phyloP scores from a whole-genome alignment of 2,329 filamentous ascomycete species.

The Diaporthe helianthi region DNA sequence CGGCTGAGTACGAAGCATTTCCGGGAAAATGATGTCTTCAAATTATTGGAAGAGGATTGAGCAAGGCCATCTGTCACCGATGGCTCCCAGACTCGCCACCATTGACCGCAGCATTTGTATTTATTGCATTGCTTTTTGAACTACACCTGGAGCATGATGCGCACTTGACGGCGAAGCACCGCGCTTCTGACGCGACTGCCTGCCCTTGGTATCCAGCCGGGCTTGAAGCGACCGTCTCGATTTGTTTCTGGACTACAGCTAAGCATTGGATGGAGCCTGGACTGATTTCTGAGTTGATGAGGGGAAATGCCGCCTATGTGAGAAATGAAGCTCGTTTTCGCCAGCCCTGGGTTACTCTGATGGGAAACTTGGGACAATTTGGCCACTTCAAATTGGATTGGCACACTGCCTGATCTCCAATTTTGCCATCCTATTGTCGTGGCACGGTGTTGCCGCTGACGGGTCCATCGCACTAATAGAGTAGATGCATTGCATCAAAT shows the following conservation, averaged over 20 bases:
- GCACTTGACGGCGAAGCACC: neutral
- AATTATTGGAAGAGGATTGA: neutral
- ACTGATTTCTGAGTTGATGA: too few relatives aligned
- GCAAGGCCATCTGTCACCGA: neutral
- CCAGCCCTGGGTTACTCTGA: neutral
- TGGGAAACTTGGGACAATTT: neutral
- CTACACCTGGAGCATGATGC: neutral
- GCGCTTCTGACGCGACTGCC: neutral
- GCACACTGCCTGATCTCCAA: neutral
- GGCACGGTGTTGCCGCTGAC: neutral
- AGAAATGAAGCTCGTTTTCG: neutral
- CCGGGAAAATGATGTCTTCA: neutral
- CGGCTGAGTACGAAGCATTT: neutral
- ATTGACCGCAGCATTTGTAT: neutral
- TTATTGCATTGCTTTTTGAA: conserved; percentile 2
- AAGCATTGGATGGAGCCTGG: neutral
- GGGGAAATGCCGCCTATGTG: neutral
- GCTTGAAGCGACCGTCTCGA: neutral
- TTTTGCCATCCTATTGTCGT: neutral
- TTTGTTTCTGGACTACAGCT: neutral
- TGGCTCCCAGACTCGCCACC: neutral
- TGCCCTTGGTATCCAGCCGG: neutral
- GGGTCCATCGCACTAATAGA: conserved; percentile 14
- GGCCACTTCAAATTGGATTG: conserved; percentile 1
- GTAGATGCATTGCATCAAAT: conserved; percentile 23